Percentiles rank a stretch among this genome's conserved stretches.
Conservation (phyloP, 768 basidiomycete genomes). For the Sarcodon aspratus region DNA sequence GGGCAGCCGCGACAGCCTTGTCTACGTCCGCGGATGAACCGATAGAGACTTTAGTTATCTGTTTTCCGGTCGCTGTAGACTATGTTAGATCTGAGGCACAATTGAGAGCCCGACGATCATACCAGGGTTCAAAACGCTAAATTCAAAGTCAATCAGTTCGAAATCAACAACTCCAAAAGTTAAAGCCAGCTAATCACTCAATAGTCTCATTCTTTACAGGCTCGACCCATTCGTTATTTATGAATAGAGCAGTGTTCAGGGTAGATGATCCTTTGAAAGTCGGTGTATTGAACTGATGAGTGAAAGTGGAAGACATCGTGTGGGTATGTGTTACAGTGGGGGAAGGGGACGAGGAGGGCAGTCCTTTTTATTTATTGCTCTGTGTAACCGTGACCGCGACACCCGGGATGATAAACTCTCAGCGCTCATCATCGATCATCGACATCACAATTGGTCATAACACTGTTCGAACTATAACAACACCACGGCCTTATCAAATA, state of each 20-base stretch:
- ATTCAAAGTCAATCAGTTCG: neutral
- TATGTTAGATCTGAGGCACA: neutral
- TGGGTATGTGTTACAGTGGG: too few species aligned
- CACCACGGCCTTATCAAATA: too few species aligned
- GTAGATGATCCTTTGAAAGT: slow-evolving; percentile 44
- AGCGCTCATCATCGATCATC: too few species aligned
- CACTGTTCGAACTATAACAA: too few species aligned
- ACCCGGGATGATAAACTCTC: too few species aligned
- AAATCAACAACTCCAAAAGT: neutral
- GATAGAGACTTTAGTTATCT: slow-evolving; percentile 21
- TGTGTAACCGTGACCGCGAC: too few species aligned
- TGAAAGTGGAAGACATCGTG: slow-evolving; percentile 31
- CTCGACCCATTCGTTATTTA: slow-evolving; percentile 55
- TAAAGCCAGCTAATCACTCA: slow-evolving; percentile 36
- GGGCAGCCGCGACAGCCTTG: slow-evolving; percentile 29
- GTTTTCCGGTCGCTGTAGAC: slow-evolving; percentile 23
- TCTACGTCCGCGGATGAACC: slow-evolving; percentile 33
- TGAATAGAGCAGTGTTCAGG: slow-evolving; percentile 60
- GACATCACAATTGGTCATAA: too few species aligned
- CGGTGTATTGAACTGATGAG: slow-evolving; percentile 41
- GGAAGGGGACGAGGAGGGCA: too few species aligned
- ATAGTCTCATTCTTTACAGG: slow-evolving; percentile 47
- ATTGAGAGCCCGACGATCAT: too few species aligned
- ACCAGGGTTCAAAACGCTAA: neutral
- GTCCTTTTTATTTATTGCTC: too few species aligned